Conservation (phyloP, 2,329 filamentous ascomycete genomes). For the Epichloe elymi region DNA sequence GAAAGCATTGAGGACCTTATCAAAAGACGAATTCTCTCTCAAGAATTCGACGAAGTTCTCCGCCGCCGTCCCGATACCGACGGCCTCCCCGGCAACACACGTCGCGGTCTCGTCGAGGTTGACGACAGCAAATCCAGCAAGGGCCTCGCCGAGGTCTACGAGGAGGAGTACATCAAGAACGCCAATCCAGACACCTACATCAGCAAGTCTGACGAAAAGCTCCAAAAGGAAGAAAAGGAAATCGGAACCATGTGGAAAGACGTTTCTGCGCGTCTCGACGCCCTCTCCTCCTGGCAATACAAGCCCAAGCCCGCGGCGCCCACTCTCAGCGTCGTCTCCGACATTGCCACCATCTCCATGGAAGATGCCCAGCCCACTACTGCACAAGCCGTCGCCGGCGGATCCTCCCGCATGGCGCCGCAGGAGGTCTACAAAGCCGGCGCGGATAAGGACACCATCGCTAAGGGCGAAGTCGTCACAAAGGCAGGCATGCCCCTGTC, state of each 20-base stretch:
- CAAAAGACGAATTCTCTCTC: conserved; percentile 79
- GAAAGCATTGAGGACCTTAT: conserved; percentile 89
- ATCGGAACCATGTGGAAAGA: conserved; percentile 74
- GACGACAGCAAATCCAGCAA: conserved; percentile 82
- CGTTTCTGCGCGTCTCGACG: conserved; percentile 68
- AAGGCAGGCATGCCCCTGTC: conserved; percentile 68
- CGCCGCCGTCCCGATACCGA: conserved; percentile 66
- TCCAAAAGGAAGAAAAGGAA: conserved; percentile 69
- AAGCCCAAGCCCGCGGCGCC: conserved; percentile 75
- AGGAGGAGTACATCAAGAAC: conserved; percentile 74
- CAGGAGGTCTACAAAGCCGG: conserved; percentile 89
- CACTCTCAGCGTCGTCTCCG: conserved; percentile 74
- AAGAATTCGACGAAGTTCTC: conserved; percentile 85
- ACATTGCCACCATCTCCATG: conserved; percentile 85
- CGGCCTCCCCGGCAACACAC: conserved; percentile 43
- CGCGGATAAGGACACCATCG: conserved; percentile 50
- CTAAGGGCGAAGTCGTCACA: conserved; percentile 58
- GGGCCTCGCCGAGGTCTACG: conserved; percentile 83
- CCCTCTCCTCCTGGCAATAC: conserved; percentile 89
- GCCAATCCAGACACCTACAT: conserved; percentile 68
- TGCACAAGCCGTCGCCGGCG: conserved; percentile 56
- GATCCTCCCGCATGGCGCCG: conserved; percentile 68
- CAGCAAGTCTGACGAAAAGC: conserved; percentile 69
- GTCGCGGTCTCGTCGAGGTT: conserved; percentile 64
- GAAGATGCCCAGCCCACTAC: conserved; percentile 87